These are phyloP conservation scores for Casuarina cunninghamiana DNA, from an alignment of 306 rosid species.

Conservation along the genomic window DNA sequence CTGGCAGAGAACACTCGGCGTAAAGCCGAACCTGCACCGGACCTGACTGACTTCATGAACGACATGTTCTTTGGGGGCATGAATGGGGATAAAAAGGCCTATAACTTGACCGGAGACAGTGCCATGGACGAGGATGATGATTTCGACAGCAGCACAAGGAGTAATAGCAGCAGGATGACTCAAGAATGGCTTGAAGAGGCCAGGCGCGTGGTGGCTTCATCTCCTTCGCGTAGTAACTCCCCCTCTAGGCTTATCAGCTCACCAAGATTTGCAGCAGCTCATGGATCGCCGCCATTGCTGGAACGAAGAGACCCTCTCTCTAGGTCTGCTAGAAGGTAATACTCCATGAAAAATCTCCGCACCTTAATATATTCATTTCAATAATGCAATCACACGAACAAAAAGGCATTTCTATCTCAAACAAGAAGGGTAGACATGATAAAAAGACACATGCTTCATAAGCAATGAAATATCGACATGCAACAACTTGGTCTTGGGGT, in stretches of 20 bases:
- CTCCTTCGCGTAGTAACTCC: conserved; percentile 58
- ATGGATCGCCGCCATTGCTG: conserved; percentile 25
- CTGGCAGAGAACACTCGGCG: conserved; percentile 28
- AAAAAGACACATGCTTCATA: too few species aligned
- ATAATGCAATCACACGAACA: too few species aligned
- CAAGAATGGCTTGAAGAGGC: conserved; percentile 86
- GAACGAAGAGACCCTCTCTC: conserved; percentile 62
- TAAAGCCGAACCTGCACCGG: conserved; percentile 40
- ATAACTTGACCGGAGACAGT: conserved; percentile 50
- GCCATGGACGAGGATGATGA: neutral
- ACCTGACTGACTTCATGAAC: conserved; percentile 82
- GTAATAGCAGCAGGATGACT: conserved; percentile 51
- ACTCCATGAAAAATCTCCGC: neutral
- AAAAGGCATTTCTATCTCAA: too few species aligned
- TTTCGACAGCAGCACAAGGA: conserved; percentile 52
- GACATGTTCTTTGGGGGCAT: conserved; percentile 69
- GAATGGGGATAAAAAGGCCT: conserved; percentile 32
- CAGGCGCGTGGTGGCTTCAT: conserved; percentile 59
- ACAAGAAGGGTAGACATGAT: too few species aligned
- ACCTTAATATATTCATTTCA: too few species aligned
- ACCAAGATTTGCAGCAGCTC: conserved; percentile 63
- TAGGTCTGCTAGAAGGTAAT: conserved; percentile 83
- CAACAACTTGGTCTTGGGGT: too few species aligned
- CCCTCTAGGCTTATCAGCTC: conserved; percentile 58
- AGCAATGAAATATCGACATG: too few species aligned